Base-by-base conservation (phyloP, 202 grass and related monocot genomes). In the Saccharum hybrid region DNA sequence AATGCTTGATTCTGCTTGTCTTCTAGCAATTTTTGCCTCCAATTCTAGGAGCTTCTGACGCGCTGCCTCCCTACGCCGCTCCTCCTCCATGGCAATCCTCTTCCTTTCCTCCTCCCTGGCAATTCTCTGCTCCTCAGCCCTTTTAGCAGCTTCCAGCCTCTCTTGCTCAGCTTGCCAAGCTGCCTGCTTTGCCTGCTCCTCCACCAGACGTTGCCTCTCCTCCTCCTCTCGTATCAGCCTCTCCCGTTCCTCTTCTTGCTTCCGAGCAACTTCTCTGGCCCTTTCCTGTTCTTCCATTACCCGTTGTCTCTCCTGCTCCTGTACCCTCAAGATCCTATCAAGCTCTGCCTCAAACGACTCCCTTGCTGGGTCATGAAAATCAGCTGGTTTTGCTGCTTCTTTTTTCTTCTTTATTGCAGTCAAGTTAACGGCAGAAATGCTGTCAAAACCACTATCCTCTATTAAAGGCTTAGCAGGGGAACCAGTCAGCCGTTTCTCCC, bases 291-390 rank as follows among this genome's bases (percentile, higher is more conserved):
- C 96, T 73, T 96, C 89, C 77, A 95, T 82, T 72, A 79, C 87
- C 57, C 85, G 85, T 78, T 92, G 87, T 48, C 91, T 91, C 78
- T 98, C 93, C 82, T 93, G 89, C 74, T 98, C 93, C 66, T 94
- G 96, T 54, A 90, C 68, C 88, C 91, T 90, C 83, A 95, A 79
- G 87, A 98, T 96, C 77, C 69, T 92, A 75, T 98, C 89, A 11
- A 98, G 87, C 78, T 98, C 96, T 65, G 92, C 96, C 83, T 98
- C 96, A 87, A 92, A 98, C 41, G 96, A 98, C 79, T 98, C 93
- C 81, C 96, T 90, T 69, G 85, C 91, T 42, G 93, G 87, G 51
- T 98, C 96, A 85, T 90, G 89, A 63, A 98, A 95, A 88, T 95
- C 89, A 81, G 75, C 56, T 71, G 87, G 83, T 51, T 87, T 98